Evolutionary conservation across 805 yeast species (phyloP), one percentile per base, ranked within the genome.

Genomic region (Yamadazyma endophytica): DNA sequence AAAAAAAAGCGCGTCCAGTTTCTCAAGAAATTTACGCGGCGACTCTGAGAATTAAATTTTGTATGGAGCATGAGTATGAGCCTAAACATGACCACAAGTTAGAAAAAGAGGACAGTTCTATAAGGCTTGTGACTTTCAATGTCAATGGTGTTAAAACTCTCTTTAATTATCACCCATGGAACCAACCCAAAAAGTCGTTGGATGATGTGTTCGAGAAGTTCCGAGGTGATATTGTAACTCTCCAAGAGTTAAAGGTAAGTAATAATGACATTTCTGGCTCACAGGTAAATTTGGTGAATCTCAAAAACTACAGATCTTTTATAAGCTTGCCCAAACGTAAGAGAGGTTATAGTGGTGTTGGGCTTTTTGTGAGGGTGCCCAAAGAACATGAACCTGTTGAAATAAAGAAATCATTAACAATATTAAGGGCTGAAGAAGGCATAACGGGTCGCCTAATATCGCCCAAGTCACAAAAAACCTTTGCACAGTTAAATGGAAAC

Each of bases 321-420:
- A 73, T 87, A 20, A 68, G 90, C 0, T 60, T 87, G 9, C 95
- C 96, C 0, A 53, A 51, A 8, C 35, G 50, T 2, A 83, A 77
- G 50, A 83, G 78, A 48, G 97, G 97, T 0, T 92, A 92, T 52
- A 75, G 90, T 34, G 98, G 98, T 0, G 97, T 90, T 1, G 95
- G 89, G 0, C 73, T 90, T 3, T 90, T 85, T 57, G 69, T 85
- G 2, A 60, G 88, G 28, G 55, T 63, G 3, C 76, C 81, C 1
- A 44, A 49, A 1, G 58, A 55, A 0, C 55, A 53, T 8, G 83
- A 80, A 16, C 54, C 71, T 0, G 49, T 54, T 1, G 24, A 18
- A 2, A 44, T 52, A 13, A 51, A 46, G 31, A 49, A 52, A 13
- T 51, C 68, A 2, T 50, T 88, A 16, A 58, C 67, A 2, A 86